Base-by-base conservation (phyloP, 108 stramenopile genomes). In the Skeletonema tropicum region DNA sequence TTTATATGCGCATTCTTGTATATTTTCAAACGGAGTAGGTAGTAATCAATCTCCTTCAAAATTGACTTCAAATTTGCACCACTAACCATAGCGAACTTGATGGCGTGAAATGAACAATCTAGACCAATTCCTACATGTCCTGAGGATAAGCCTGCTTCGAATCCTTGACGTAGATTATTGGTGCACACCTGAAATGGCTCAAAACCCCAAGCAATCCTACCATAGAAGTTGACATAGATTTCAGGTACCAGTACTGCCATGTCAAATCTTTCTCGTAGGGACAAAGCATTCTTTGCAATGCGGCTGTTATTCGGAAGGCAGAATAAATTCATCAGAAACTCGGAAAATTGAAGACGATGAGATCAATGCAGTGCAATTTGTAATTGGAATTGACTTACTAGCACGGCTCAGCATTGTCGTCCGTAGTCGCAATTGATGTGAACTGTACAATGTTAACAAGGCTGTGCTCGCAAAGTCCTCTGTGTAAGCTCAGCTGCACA, bases 41-140 rank as follows among this genome's bases (percentile, higher is more conserved):
- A 71, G 38, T 66, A 66, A 41, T 79, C 66, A 14, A 79, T 49
- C 61, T 73, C 68, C 9, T 62, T 58, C 30, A 68, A 49, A 6
- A n/a, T n/a, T n/a, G n/a, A n/a, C n/a, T n/a, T 0, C 42, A 79
- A 32, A 6, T 68, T 79, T 36, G 29, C 65, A 12, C 78, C 78
- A 6, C 66, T 60, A 15, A 46, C 35, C 17, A 79, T 31, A 57
- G 1, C 57, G 36, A 25, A 57, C 46, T 26, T 33, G 39, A 26
- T 30, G 59, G 38, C 49, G 15, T 30, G 59, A 36, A 42, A 68
- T 45, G 46, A 52, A 26, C 25, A 60, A 68, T n/a, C 19, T 13
- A 48, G 60, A 46, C 68, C 79, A 38, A 30, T 49, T n/a, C n/a
- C n/a, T n/a, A n/a, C n/a, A n/a, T n/a, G n/a, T n/a, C n/a, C n/a